Percentiles rank a stretch among this genome's conserved stretches.
These are phyloP conservation scores for Mucor lusitanicus DNA, from an alignment of 371 early-diverging fungal species.

Conservation along the genomic window DNA sequence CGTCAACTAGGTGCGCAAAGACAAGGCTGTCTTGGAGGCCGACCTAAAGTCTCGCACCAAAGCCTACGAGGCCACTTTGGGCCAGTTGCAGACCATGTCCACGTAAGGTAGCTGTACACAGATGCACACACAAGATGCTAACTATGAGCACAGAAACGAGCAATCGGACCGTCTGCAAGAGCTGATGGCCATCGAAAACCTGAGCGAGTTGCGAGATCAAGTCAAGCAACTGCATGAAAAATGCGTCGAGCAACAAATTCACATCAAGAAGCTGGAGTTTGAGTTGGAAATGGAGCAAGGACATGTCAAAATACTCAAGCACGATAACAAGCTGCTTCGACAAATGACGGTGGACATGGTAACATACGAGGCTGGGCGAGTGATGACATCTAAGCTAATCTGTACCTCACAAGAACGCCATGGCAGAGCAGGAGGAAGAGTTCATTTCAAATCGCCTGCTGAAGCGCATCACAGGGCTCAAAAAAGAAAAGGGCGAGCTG, in stretches of 20 bases:
- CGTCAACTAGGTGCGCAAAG: constrained; percentile 55
- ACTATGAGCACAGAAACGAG: not conserved
- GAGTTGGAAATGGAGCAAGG: constrained; percentile 74
- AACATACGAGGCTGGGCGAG: too few relatives aligned
- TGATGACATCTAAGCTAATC: too few relatives aligned
- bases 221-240: constrained; percentile 44
- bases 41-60: constrained; percentile 47
- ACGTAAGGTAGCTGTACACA: constrained; percentile 16
- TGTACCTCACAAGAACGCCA: constrained; percentile 47
- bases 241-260: constrained; percentile 43
- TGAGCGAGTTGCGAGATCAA: constrained; percentile 38
- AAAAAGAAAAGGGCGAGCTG: constrained; percentile 71
- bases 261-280: constrained; percentile 62
- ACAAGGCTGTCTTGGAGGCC: constrained; percentile 47
- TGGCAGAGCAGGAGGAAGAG: constrained; percentile 75
- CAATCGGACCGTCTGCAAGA: constrained; percentile 28
- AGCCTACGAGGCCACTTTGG: constrained; percentile 37
- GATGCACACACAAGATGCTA: not conserved
- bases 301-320: constrained; percentile 67
- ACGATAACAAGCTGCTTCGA: constrained; percentile 64
- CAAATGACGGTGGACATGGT: constrained; percentile 69
- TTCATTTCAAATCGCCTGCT: constrained; percentile 67
- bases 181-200: constrained; percentile 31
- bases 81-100: constrained; percentile 28
- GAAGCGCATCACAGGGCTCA: constrained; percentile 67